phyloP scores from a whole-genome alignment of 2,329 filamentous ascomycete genomes.

The Aureobasidium sp. region DNA sequence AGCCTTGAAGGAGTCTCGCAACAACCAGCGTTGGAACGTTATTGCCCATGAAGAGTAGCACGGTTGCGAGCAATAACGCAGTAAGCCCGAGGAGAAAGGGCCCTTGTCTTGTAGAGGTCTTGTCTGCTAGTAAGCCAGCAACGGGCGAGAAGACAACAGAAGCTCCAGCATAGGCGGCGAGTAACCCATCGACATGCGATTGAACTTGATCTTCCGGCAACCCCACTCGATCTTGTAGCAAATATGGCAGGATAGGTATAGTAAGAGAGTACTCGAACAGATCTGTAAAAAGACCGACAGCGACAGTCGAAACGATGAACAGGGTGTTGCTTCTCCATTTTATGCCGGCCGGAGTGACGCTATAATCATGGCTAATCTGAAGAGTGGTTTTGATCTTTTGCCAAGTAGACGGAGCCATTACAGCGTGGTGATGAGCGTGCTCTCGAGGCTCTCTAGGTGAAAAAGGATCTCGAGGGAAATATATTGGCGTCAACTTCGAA shows the following conservation, averaged over 20 bases:
- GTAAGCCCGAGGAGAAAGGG: slow-evolving; percentile 53
- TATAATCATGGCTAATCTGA: slow-evolving; percentile 30
- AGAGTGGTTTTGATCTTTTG: slow-evolving; percentile 28
- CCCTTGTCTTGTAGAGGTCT: slow-evolving; percentile 44
- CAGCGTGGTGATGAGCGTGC: background rate
- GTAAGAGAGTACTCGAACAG: no score
- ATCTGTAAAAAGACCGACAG: slow-evolving; percentile 48
- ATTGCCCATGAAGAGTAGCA: slow-evolving; percentile 47
- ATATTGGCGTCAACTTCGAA: background rate
- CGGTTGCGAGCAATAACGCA: slow-evolving; percentile 47
- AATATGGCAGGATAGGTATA: no score
- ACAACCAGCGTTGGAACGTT: slow-evolving; percentile 43
- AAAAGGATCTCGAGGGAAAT: background rate
- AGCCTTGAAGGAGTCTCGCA: slow-evolving; percentile 52
- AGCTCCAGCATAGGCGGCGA: slow-evolving; percentile 50
- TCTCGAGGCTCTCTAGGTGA: background rate
- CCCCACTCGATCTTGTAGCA: slow-evolving; percentile 46
- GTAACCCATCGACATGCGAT: slow-evolving; percentile 45
- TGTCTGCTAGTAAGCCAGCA: slow-evolving; percentile 51
- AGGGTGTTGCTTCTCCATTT: slow-evolving; percentile 51
- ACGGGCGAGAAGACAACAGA: slow-evolving; percentile 46
- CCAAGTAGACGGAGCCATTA: background rate
- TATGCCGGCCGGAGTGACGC: slow-evolving; percentile 32
- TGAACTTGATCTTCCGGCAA: slow-evolving; percentile 46
- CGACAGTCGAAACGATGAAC: slow-evolving; percentile 54